Conservation (phyloP, 2,329 filamentous ascomycete species). For the Fusarium lateritium region DNA sequence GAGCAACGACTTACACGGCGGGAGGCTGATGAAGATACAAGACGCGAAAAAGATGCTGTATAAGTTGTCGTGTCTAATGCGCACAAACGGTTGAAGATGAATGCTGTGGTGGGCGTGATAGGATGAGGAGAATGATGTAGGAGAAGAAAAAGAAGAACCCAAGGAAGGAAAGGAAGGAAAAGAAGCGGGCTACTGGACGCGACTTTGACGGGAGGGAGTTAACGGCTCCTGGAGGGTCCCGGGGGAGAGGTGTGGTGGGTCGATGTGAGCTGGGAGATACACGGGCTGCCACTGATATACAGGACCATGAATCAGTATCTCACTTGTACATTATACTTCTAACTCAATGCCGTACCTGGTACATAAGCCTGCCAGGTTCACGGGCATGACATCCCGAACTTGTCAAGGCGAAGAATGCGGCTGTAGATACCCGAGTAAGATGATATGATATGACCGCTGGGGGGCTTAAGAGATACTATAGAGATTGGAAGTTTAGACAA, state of each 20-base stretch:
- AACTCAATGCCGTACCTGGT: constrained; percentile 29
- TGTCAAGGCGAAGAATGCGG: constrained; percentile 1
- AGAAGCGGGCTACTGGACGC: constrained; percentile 49
- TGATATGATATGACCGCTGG: not conserved
- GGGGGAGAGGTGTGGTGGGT: constrained; percentile 43
- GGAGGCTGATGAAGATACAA: constrained; percentile 27
- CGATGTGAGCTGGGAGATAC: constrained; percentile 28
- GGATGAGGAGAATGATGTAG: constrained; percentile 33
- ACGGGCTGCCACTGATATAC: constrained; percentile 2
- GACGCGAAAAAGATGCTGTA: constrained; percentile 39
- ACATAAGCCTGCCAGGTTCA: constrained; percentile 31
- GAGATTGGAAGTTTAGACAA: not conserved
- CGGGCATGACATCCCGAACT: constrained; percentile 11
- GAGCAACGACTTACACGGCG: constrained; percentile 54
- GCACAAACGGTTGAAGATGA: not conserved
- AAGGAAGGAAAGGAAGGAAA: constrained; percentile 37
- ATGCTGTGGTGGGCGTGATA: constrained; percentile 26
- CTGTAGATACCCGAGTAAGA: constrained; percentile 10
- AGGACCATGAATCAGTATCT: constrained; percentile 28
- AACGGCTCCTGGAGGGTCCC: constrained; percentile 47
- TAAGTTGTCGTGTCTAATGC: constrained; percentile 3
- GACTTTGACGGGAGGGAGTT: constrained; percentile 44
- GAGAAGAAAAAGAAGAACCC: constrained; percentile 37
- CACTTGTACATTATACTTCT: constrained; percentile 25
- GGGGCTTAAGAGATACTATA: not conserved